phyloP scores from a whole-genome alignment of 306 rosid genomes.

The Lupinus albus region DNA sequence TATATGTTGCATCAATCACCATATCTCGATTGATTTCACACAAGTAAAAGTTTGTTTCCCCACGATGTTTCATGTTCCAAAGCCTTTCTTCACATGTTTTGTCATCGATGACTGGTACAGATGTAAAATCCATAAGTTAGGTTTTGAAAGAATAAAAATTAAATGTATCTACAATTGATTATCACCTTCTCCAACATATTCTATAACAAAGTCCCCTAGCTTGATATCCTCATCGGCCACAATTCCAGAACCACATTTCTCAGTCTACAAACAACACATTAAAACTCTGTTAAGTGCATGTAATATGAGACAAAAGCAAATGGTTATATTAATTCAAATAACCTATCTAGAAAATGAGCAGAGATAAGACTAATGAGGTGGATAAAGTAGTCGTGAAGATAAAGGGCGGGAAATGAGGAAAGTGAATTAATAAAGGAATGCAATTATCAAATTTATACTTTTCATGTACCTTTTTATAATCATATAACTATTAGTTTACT shows the following conservation, averaged over 20 bases:
- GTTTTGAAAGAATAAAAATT: conserved; percentile 22
- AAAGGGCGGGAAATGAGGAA: neutral
- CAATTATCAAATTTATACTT: neutral
- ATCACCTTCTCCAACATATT: conserved; percentile 96
- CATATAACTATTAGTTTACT: too few species aligned
- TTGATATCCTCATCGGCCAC: conserved; percentile 87
- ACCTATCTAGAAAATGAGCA: conserved; percentile 1
- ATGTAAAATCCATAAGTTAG: conserved; percentile 38
- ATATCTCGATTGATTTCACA: conserved; percentile 93
- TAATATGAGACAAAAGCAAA: neutral
- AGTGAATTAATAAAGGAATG: neutral
- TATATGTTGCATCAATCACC: conserved; percentile 97
- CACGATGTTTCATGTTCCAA: conserved; percentile 94
- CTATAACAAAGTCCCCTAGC: conserved; percentile 86
- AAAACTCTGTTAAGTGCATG: conserved; percentile 24
- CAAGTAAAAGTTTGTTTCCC: conserved; percentile 94
- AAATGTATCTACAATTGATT: neutral
- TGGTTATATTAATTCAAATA: neutral
- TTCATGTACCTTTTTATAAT: neutral
- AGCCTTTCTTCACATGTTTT: conserved; percentile 92
- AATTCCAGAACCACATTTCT: conserved; percentile 93
- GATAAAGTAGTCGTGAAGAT: conserved; percentile 1
- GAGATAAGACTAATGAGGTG: neutral
- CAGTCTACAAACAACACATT: conserved; percentile 68
- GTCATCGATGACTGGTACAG: conserved; percentile 82